Evolutionary conservation across 495 filamentous ascomycete genomes (phyloP).

Genomic region (Copromyces sp.): DNA sequence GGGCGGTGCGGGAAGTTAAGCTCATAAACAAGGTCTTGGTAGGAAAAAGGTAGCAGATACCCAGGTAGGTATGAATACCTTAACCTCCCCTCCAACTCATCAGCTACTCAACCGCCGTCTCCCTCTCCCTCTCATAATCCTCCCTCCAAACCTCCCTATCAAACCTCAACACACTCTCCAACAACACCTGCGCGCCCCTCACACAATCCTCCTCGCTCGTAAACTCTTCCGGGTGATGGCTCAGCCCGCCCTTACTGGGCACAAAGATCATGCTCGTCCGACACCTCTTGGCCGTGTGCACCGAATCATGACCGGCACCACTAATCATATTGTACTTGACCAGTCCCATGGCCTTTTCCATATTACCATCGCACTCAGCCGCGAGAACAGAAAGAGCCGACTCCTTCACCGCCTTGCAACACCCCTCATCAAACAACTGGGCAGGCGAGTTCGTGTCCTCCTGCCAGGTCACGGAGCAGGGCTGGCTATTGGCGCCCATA

Average conservation of each 20-base stretch:
- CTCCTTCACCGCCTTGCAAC: conserved; percentile 53
- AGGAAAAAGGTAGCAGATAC: too few species aligned
- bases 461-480: conserved; percentile 21
- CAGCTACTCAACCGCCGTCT: not conserved
- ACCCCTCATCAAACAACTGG: conserved; percentile 58
- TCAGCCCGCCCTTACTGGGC: conserved; percentile 36
- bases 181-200: conserved; percentile 26
- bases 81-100: not conserved
- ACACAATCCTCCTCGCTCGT: conserved; percentile 34
- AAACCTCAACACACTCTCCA: conserved; percentile 29
- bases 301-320: conserved; percentile 52
- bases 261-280: conserved; percentile 45
- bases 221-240: conserved; percentile 40
- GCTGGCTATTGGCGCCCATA: conserved; percentile 21
- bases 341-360: conserved; percentile 1
- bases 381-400: conserved; percentile 47
- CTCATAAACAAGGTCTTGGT: too few species aligned
- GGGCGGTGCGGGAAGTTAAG: too few species aligned
- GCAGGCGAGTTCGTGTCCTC: conserved; percentile 54
- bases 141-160: conserved; percentile 10
- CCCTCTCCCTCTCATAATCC: not conserved
- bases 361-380: conserved; percentile 3
- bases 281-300: conserved; percentile 27
- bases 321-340: conserved; percentile 37
- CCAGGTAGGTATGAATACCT: too few species aligned